Conservation (phyloP, 495 filamentous ascomycete genomes). For the Jackrogersella minutella region DNA sequence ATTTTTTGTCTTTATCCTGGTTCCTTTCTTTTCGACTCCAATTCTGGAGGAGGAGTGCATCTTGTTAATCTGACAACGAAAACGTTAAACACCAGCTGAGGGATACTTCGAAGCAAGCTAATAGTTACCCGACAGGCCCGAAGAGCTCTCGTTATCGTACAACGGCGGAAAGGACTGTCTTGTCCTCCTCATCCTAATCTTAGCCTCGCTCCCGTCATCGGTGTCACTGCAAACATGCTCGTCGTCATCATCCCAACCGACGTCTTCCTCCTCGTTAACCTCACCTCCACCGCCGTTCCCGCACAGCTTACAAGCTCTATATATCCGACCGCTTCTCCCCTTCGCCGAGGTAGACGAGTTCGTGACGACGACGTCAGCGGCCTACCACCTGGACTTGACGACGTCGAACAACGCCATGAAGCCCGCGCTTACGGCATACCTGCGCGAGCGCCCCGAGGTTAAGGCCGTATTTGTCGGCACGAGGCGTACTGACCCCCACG, state of each 20-base stretch:
- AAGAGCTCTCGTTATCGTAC: constrained; percentile 88
- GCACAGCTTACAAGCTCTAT: constrained; percentile 75
- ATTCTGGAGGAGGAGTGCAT: background rate
- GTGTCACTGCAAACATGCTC: constrained; percentile 33
- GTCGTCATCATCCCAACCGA: constrained; percentile 23
- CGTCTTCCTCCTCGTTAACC: background rate
- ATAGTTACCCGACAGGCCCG: constrained; percentile 57
- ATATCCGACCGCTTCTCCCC: constrained; percentile 81
- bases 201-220: constrained; percentile 68
- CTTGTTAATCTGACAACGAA: background rate
- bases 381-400: constrained; percentile 79
- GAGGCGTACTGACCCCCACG: constrained; percentile 89
- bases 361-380: constrained; percentile 65
- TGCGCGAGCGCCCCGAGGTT: constrained; percentile 66
- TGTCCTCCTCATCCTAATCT: constrained; percentile 87
- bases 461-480: constrained; percentile 94
- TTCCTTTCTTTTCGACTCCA: background rate
- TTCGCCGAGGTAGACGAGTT: constrained; percentile 89
- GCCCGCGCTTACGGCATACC: constrained; percentile 78
- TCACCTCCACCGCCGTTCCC: constrained; percentile 41
- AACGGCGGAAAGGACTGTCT: constrained; percentile 99
- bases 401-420: constrained; percentile 83
- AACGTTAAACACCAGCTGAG: background rate
- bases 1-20: constrained; percentile 8
- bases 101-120: background rate